These are phyloP conservation scores for Whalleya microplaca DNA, from an alignment of 2,329 filamentous ascomycete genomes.

Conservation along the genomic window DNA sequence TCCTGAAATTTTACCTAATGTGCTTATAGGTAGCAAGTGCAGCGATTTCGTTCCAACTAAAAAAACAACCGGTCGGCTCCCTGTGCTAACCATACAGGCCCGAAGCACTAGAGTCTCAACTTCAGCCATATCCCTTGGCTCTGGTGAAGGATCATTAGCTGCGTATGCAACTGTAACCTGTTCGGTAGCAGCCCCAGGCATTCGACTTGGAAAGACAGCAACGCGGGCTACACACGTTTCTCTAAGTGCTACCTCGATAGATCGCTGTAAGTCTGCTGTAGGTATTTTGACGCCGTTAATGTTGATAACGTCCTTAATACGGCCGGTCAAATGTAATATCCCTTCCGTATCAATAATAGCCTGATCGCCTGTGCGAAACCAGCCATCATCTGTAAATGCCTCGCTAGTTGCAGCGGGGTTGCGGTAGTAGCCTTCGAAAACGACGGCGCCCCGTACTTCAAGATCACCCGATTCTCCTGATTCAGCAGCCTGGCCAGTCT, in stretches of 20 bases:
- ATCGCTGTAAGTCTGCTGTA: constrained; percentile 42
- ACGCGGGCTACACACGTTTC: constrained; percentile 33
- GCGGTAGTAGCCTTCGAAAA: constrained; percentile 68
- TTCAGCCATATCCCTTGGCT: not conserved
- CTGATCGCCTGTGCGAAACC: constrained; percentile 48
- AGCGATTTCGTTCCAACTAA: not conserved
- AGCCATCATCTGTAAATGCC: constrained; percentile 55
- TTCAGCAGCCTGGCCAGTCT: constrained; percentile 11
- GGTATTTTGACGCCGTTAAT: constrained; percentile 51
- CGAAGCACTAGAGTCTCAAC: constrained; percentile 22
- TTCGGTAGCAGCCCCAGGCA: constrained; percentile 37
- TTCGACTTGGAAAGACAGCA: constrained; percentile 43
- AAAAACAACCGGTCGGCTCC: constrained; percentile 17
- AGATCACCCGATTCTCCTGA: constrained; percentile 55
- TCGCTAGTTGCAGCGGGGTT: constrained; percentile 57
- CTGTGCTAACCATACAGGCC: constrained; percentile 23
- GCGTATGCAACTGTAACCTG: constrained; percentile 38
- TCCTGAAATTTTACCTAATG: constrained; percentile 14
- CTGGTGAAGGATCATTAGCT: not conserved
- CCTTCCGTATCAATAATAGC: constrained; percentile 40
- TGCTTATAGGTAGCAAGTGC: constrained; percentile 5
- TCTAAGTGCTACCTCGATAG: constrained; percentile 40
- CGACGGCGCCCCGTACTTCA: constrained; percentile 60
- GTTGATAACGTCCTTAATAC: constrained; percentile 48
- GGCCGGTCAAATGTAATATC: constrained; percentile 41